Evolutionary conservation across 2,329 filamentous ascomycete genomes (phyloP).

Genomic region (Teratosphaeria viscida): DNA sequence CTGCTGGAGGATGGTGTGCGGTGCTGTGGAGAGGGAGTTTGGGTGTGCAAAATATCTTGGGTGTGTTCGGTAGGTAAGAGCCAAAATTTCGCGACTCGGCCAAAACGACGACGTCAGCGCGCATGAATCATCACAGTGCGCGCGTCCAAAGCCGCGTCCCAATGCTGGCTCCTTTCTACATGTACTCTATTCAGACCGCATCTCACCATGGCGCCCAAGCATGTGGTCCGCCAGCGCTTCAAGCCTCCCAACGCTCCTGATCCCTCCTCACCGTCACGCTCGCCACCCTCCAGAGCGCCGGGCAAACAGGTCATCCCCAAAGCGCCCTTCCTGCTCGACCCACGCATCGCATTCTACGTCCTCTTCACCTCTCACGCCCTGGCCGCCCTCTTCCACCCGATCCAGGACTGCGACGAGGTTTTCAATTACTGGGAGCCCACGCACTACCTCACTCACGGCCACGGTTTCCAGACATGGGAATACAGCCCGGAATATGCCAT

Average conservation of each 20-base stretch:
- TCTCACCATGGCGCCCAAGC: neutral
- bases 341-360: constrained; percentile 68
- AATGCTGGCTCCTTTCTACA: too few species aligned
- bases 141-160: neutral
- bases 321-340: constrained; percentile 31
- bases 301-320: constrained; percentile 1
- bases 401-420: constrained; percentile 96
- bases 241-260: neutral
- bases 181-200: neutral
- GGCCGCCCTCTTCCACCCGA: constrained; percentile 74
- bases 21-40: neutral
- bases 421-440: constrained; percentile 99
- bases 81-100: neutral
- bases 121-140: neutral
- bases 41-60: neutral
- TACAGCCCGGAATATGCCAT: constrained; percentile 94
- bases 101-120: neutral
- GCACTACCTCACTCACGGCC: constrained; percentile 86
- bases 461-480: constrained; percentile 96
- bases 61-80: neutral
- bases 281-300: neutral
- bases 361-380: constrained; percentile 65
- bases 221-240: constrained; percentile 4
- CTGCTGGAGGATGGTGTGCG: neutral
- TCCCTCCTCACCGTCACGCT: neutral